A percentile compares a stretch with the other conserved stretches of the same genome.
phyloP scores from a whole-genome alignment of 805 yeast species.

The Peterozyma toletana region DNA sequence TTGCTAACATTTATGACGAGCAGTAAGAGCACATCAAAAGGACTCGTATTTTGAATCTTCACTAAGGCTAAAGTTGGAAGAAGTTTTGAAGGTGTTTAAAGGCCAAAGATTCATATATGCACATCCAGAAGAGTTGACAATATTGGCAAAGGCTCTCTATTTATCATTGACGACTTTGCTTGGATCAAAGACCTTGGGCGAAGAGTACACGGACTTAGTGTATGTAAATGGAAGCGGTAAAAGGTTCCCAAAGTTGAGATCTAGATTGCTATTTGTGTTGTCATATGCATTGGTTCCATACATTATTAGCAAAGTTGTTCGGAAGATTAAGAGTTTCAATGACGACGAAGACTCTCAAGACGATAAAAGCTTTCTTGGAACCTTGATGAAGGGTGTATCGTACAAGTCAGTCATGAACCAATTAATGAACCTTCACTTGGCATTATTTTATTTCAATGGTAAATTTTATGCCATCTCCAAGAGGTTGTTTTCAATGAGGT shows the following conservation, averaged over 20 bases:
- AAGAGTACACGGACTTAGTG: slow-evolving; percentile 81
- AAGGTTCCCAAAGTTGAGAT: slow-evolving; percentile 32
- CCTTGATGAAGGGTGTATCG: slow-evolving; percentile 11
- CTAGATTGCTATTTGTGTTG: slow-evolving; percentile 51
- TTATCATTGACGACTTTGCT: slow-evolving; percentile 66
- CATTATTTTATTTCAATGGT: slow-evolving; percentile 78
- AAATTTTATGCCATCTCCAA: slow-evolving; percentile 74
- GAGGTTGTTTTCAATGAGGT: slow-evolving; percentile 72
- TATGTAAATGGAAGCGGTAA: slow-evolving; percentile 53
- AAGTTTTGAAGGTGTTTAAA: slow-evolving; percentile 44
- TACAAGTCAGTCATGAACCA: slow-evolving; percentile 42
- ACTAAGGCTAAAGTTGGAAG: slow-evolving; percentile 47
- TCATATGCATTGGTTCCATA: slow-evolving; percentile 63
- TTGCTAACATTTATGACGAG: background rate
- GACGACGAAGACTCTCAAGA: slow-evolving; percentile 13
- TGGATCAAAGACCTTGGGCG: slow-evolving; percentile 84
- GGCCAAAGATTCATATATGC: slow-evolving; percentile 62
- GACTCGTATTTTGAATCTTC: slow-evolving; percentile 65
- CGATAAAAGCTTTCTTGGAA: slow-evolving; percentile 1
- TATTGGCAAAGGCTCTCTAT: slow-evolving; percentile 53
- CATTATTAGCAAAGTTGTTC: slow-evolving; percentile 23
- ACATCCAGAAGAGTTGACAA: slow-evolving; percentile 54
- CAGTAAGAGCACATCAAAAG: slow-evolving; percentile 84
- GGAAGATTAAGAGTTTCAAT: slow-evolving; percentile 12
- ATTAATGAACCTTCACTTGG: slow-evolving; percentile 63